These are phyloP conservation scores for Neurospora sp. DNA, from an alignment of 2,329 filamentous ascomycete genomes.

Conservation along the genomic window DNA sequence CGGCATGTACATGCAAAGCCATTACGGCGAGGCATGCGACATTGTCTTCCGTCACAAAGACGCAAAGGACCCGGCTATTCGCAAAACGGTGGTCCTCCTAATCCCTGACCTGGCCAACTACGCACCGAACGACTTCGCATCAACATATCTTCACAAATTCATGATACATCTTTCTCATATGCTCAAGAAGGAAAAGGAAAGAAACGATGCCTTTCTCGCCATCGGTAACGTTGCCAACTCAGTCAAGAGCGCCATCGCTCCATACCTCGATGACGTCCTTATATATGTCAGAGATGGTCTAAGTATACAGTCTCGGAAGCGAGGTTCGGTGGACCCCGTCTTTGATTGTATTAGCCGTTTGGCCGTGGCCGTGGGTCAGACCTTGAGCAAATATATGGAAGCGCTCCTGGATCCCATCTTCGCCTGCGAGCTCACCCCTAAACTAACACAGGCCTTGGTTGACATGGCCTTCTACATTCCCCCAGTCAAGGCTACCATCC, in stretches of 20 bases:
- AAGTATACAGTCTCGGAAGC: constrained; percentile 63
- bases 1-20: constrained; percentile 97
- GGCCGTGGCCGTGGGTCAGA: constrained; percentile 89
- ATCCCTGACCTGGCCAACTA: constrained; percentile 92
- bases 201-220: constrained; percentile 88
- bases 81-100: constrained; percentile 80
- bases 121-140: constrained; percentile 80
- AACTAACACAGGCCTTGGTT: constrained; percentile 87
- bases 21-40: constrained; percentile 87
- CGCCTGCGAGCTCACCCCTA: constrained; percentile 86
- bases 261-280: constrained; percentile 88
- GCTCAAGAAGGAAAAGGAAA: constrained; percentile 88
- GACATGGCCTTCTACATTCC: constrained; percentile 99
- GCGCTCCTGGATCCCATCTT: constrained; percentile 93
- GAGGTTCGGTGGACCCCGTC: constrained; percentile 64
- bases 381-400: constrained; percentile 97
- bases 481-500: constrained; percentile 83
- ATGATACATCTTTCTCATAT: constrained; percentile 94
- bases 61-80: constrained; percentile 77
- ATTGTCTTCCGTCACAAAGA: constrained; percentile 90
- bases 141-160: constrained; percentile 82
- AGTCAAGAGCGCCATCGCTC: constrained; percentile 87
- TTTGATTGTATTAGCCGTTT: constrained; percentile 98
- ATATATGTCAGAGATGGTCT: constrained; percentile 89
- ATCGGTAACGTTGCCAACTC: constrained; percentile 96